Evolutionary conservation across 1,139 yeast species (phyloP).

Genomic region (Suhomyces chickasaworum): DNA sequence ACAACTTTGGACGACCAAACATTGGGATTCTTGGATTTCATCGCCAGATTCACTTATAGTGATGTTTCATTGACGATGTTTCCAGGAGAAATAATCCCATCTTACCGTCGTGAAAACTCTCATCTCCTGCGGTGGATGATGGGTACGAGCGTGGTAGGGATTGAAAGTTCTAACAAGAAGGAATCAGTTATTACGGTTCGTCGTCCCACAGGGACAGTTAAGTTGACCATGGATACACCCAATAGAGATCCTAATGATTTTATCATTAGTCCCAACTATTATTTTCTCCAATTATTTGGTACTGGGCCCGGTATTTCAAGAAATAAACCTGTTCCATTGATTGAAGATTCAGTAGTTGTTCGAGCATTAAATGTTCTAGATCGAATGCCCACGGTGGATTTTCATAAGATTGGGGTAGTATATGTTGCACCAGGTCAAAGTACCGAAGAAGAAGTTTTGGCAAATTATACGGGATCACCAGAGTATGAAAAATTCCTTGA

Average conservation of each 20-base stretch:
- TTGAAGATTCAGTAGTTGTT: constrained; percentile 50
- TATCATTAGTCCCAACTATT: constrained; percentile 29
- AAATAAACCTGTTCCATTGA: constrained; percentile 39
- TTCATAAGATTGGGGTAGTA: constrained; percentile 76
- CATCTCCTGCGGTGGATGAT: constrained; percentile 53
- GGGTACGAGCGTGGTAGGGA: constrained; percentile 59
- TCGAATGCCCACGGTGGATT: constrained; percentile 75
- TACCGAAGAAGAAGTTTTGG: constrained; percentile 63
- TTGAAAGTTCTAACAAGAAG: constrained; percentile 58
- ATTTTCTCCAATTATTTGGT: constrained; percentile 37
- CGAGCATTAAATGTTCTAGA: constrained; percentile 71
- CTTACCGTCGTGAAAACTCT: neutral
- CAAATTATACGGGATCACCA: constrained; percentile 65
- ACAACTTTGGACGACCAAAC: constrained; percentile 49
- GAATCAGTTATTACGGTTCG: constrained; percentile 55
- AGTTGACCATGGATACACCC: constrained; percentile 49
- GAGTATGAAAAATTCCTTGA: constrained; percentile 61
- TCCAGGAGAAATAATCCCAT: neutral
- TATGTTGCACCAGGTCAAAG: constrained; percentile 72
- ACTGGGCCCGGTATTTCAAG: constrained; percentile 22
- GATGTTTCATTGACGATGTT: constrained; percentile 52
- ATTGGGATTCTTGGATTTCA: constrained; percentile 66
- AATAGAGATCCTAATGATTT: constrained; percentile 2
- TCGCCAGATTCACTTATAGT: constrained; percentile 66
- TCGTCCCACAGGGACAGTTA: constrained; percentile 67